phyloP scores from a whole-genome alignment of 2,329 filamentous ascomycete genomes.

The Tetracladium maxilliforme region DNA sequence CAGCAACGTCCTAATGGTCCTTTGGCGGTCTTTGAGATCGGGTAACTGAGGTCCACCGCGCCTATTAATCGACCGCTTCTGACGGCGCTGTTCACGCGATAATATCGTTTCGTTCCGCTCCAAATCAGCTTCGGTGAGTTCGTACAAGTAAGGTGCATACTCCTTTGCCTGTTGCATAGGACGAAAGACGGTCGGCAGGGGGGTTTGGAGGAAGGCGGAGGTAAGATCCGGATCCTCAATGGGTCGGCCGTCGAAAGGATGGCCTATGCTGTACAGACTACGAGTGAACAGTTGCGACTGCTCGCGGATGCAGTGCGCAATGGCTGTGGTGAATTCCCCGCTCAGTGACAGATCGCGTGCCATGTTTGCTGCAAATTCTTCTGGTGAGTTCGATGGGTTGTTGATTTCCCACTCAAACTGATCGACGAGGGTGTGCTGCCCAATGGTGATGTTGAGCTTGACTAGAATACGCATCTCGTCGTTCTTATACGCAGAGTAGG shows the following conservation, averaged over 20 bases:
- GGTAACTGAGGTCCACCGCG: conserved; percentile 84
- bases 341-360: conserved; percentile 78
- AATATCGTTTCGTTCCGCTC: conserved; percentile 87
- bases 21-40: conserved; percentile 89
- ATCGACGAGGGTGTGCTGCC: conserved; percentile 82
- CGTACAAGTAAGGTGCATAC: conserved; percentile 84
- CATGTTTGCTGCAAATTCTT: conserved; percentile 87
- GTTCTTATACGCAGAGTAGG: conserved; percentile 92
- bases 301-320: conserved; percentile 94
- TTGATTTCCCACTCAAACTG: conserved; percentile 99
- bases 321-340: conserved; percentile 92
- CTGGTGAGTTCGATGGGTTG: conserved; percentile 81
- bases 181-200: conserved; percentile 69
- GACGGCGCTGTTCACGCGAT: conserved; percentile 80
- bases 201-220: conserved; percentile 72
- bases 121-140: conserved; percentile 79
- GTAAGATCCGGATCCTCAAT: conserved; percentile 86
- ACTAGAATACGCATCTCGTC: conserved; percentile 96
- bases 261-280: conserved; percentile 82
- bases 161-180: conserved; percentile 90
- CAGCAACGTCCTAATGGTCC: conserved; percentile 82
- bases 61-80: conserved; percentile 90
- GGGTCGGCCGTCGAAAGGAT: conserved; percentile 87
- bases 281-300: conserved; percentile 90
- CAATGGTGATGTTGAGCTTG: conserved; percentile 96